These are phyloP conservation scores for Gynostemma pentaphyllum DNA, from an alignment of 306 rosid genomes.

Conservation along the genomic window DNA sequence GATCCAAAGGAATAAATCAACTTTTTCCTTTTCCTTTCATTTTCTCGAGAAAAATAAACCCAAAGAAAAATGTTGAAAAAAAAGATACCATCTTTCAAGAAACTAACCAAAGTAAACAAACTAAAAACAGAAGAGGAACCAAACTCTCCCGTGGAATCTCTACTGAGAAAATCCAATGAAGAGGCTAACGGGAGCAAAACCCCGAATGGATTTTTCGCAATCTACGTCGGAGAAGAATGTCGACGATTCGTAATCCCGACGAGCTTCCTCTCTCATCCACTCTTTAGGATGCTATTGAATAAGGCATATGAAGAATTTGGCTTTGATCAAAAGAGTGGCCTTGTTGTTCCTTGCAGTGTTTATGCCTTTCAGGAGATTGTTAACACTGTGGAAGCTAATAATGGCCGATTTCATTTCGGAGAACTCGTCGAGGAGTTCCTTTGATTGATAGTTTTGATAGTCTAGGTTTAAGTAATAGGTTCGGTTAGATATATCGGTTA, in stretches of 20 bases:
- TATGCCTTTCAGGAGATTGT: conserved; percentile 63
- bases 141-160: conserved; percentile 19
- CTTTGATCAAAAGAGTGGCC: conserved; percentile 57
- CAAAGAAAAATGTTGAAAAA: conserved; percentile 49
- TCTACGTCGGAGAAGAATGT: conserved; percentile 69
- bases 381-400: conserved; percentile 55
- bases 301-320: conserved; percentile 75
- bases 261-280: conserved; percentile 67
- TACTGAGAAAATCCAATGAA: conserved; percentile 19
- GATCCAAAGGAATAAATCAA: neutral
- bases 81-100: conserved; percentile 46
- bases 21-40: neutral
- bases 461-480: no score
- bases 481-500: no score
- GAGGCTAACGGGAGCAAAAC: conserved; percentile 17
- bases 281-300: conserved; percentile 71
- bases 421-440: conserved; percentile 55
- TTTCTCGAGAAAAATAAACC: neutral
- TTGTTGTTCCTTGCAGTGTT: conserved; percentile 70
- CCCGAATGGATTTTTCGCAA: conserved; percentile 63
- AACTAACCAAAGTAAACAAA: conserved; percentile 51
- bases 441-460: no score
- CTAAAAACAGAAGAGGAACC: conserved; percentile 11
- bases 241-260: conserved; percentile 63
- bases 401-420: conserved; percentile 59